phyloP scores from a whole-genome alignment of 495 filamentous ascomycete genomes.

The Penicillium daleae region DNA sequence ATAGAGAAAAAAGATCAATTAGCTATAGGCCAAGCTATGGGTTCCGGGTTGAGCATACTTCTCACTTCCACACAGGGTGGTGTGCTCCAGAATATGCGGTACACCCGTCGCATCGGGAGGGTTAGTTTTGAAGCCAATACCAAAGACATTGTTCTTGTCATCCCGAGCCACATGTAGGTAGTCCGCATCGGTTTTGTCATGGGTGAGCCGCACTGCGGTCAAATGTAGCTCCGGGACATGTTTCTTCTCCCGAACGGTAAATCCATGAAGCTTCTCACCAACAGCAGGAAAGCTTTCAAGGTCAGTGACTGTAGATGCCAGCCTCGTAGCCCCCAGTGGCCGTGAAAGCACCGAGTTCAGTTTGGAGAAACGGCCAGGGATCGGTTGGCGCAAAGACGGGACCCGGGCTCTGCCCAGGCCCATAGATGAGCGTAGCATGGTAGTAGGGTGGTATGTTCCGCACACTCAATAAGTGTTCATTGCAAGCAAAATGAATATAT shows the following conservation, averaged over 20 bases:
- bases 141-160: conserved; percentile 99
- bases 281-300: conserved; percentile 71
- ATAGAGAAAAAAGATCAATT: conserved; percentile 41
- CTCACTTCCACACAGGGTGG: conserved; percentile 93
- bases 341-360: conserved; percentile 36
- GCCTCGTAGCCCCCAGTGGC: conserved; percentile 49
- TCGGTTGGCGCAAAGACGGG: conserved; percentile 29
- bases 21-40: conserved; percentile 15
- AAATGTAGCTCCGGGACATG: conserved; percentile 92
- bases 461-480: conserved; percentile 10
- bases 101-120: conserved; percentile 95
- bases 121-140: conserved; percentile 98
- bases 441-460: conserved; percentile 10
- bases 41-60: conserved; percentile 60
- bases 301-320: conserved; percentile 71
- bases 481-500: background rate
- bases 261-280: conserved; percentile 88
- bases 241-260: conserved; percentile 84
- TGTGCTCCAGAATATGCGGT: conserved; percentile 97
- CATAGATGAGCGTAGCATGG: conserved; percentile 44
- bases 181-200: conserved; percentile 92
- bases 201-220: conserved; percentile 83
- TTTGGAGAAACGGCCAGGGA: conserved; percentile 25
- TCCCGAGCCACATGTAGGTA: conserved; percentile 94
- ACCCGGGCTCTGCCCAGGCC: conserved; percentile 34